Evolutionary conservation across 1,284 basidiomycete species (phyloP).

Genomic region (Kalmanozyma brasiliensis): DNA sequence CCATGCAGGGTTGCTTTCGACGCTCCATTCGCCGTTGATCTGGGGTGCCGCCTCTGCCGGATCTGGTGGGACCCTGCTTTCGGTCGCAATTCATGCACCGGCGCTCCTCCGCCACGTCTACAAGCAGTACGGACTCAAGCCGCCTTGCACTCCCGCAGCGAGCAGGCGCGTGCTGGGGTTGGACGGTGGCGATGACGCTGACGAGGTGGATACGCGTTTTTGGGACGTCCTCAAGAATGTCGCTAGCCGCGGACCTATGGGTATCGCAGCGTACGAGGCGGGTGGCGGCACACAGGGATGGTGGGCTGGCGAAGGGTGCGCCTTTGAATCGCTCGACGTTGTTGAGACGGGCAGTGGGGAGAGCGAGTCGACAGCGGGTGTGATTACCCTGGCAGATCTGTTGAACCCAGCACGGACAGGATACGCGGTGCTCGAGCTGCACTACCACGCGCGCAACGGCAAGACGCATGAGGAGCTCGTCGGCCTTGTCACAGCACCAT

Average conservation of each 20-base stretch:
- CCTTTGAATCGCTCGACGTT: conserved; percentile 21
- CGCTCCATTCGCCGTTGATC: conserved; percentile 44
- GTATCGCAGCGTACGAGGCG: conserved; percentile 28
- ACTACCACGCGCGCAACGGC: conserved; percentile 37
- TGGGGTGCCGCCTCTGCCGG: conserved; percentile 22
- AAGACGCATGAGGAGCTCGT: conserved; percentile 43
- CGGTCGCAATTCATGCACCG: conserved; percentile 33
- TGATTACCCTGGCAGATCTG: conserved; percentile 26
- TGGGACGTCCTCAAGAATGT: conserved; percentile 54
- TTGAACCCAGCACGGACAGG: conserved; percentile 16
- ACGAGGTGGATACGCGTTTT: conserved; percentile 48
- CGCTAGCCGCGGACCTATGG: conserved; percentile 44
- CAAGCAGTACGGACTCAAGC: conserved; percentile 52
- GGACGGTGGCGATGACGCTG: conserved; percentile 13
- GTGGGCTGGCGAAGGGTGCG: conserved; percentile 29
- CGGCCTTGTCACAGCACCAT: background rate
- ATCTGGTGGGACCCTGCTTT: conserved; percentile 33
- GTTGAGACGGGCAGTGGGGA: background rate
- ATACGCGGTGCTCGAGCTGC: conserved; percentile 28
- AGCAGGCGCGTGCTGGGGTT: conserved; percentile 26
- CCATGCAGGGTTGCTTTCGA: conserved; percentile 23
- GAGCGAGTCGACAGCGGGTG: background rate
- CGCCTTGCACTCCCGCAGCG: conserved; percentile 29
- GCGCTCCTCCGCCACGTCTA: conserved; percentile 45
- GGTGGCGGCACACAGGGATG: conserved; percentile 46